Base-by-base conservation (phyloP, 2,329 filamentous ascomycete species). In the Paecilomyces fulvus region DNA sequence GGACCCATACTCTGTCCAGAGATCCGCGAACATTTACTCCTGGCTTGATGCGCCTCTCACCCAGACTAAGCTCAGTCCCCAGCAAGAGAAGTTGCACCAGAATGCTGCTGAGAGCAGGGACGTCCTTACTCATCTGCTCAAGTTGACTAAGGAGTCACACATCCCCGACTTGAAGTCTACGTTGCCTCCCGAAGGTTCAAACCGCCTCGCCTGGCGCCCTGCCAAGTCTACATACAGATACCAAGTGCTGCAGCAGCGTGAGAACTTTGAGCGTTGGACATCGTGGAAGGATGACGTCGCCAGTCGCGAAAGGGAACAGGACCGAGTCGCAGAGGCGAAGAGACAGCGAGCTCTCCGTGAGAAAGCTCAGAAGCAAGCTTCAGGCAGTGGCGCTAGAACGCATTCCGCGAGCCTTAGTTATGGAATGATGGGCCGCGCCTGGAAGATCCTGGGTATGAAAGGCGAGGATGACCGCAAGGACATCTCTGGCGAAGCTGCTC, bases 231-330 rank as follows among this genome's bases (percentile, higher is more conserved):
- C 74, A 28, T 69, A 74, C 17, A 67, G 71, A 9, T 77, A 77
- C 60, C 73, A 73, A 56, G 68, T 75, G 4, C 70, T 77, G 6
- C 70, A 71, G 43, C 75, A 76, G 54, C 73, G 75, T 31, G 75
- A 77, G 58, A 69, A 76, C 51, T 75, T 75, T 59, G 74, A 77
- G 59, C 73, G 73, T 56, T 77, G 76, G 74, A 66, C 70, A 14
- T 72, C 75, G 63, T 75, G 73, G 74, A 70, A 70, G 54, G 67
- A 74, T 25, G 73, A 75, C 21, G 70, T 76, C 53, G 72, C 70
- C 21, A 58, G 64, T 54, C 64, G 71, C 28, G 67, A 72, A 58
- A 67, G 69, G 51, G 68, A 71, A 55, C 71, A 73, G 48, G 70
- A 73, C 37, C 64, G 70, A 6, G 56, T 73, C 33, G 66, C 61